Evolutionary conservation across 176 grass and related monocot genomes (phyloP), one percentile per base, ranked within the genome.

Genomic region (Oryza glaberrima): DNA sequence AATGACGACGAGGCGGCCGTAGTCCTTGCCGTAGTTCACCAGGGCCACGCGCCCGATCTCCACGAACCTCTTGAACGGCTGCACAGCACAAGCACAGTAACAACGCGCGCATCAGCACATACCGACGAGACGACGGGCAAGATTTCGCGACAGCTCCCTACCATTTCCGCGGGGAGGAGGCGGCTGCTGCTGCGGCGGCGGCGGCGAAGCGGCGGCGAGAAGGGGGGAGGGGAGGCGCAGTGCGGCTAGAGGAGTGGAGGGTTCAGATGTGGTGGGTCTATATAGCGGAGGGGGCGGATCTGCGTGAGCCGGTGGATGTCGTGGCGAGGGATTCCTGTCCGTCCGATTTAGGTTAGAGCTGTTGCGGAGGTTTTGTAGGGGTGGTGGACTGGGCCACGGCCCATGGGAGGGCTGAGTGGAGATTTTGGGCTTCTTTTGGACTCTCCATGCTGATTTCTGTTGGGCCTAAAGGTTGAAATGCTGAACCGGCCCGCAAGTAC

Each of bases 11-110:
- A 97, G 87, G 60, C 80, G 84, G 64, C 91, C 94, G 69, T 94
- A 97, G 28, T 97, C 94, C 84, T 97, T 97, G 56, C 94, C 94
- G 69, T 97, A 97, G 89, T 94, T 97, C 40, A 97, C 82, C 11
- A 94, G 79, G 66, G 94, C 94, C 63, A 97, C 91, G 26, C 94
- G 88, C 77, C 94, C 94, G 79, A 97, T 97, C 91, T 97, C 94
- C 66, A 97, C 94, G 36, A 91, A 97, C 75, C 94, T 81, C 87
- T 97, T 97, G 91, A 97, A 90, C 61, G 88, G 86, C 93, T 95
- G 73, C 78, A 72, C 40, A 41, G 8, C 40, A 41, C 7, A 15
- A 70, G 3, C 47, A 84, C 67, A 44, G 1, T 0, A 23, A 63
- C 54, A 58, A 58, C 54, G 54, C 16, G 6, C 54, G 54, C 54